A percentile compares a stretch with the other conserved stretches of the same genome.
phyloP scores from a whole-genome alignment of 164 flowering plant genomes.

The Magnolia kwangsiensis region DNA sequence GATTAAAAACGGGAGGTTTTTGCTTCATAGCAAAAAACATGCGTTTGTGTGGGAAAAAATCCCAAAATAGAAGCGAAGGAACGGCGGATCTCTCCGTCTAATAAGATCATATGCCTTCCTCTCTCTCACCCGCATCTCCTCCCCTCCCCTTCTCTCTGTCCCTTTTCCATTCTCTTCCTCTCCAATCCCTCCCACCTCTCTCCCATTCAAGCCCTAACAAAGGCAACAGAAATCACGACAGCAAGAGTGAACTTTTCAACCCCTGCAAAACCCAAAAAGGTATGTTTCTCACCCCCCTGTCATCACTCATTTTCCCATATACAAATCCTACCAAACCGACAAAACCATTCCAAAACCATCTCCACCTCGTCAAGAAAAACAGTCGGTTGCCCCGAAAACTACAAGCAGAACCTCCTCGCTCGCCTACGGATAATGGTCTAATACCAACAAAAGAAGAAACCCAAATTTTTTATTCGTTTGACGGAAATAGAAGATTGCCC shows the following conservation, averaged over 20 bases:
- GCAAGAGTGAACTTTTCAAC: not conserved
- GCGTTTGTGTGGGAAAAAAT: too few species aligned
- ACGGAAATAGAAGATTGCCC: constrained; percentile 4
- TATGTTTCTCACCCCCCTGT: constrained; percentile 13
- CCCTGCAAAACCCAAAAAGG: constrained; percentile 7
- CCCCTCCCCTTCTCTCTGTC: constrained; percentile 11
- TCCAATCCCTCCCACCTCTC: not conserved
- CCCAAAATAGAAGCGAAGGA: too few species aligned
- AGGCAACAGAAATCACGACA: not conserved
- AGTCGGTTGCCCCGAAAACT: not conserved
- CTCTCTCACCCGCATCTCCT: constrained; percentile 7
- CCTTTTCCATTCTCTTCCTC: not conserved
- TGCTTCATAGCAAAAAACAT: too few species aligned
- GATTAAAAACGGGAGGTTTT: too few species aligned
- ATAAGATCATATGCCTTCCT: not conserved
- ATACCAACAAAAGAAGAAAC: not conserved
- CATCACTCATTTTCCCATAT: constrained; percentile 12
- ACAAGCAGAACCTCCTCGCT: not conserved
- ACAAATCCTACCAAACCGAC: constrained; percentile 2
- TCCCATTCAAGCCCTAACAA: constrained; percentile 1
- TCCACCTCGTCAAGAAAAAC: not conserved
- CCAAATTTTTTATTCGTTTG: not conserved
- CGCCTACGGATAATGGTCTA: not conserved
- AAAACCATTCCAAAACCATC: not conserved
- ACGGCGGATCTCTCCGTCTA: not conserved